phyloP scores from a whole-genome alignment of 2,329 filamentous ascomycete species.

The Phialophora expanda region DNA sequence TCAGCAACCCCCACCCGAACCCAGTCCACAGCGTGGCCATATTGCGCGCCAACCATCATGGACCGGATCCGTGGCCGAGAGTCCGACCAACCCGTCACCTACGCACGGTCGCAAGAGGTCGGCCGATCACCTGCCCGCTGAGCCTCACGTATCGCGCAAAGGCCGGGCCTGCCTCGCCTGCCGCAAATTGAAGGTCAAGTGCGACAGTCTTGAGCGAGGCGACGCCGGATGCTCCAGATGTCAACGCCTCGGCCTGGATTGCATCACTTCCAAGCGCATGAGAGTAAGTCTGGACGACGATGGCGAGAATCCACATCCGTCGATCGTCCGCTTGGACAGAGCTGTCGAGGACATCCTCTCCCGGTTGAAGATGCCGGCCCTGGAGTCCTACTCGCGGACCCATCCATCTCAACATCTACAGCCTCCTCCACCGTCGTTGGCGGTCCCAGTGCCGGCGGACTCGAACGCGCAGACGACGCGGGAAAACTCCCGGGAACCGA shows the following conservation, averaged over 20 bases:
- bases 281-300: slow-evolving; percentile 38
- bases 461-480: slow-evolving; percentile 37
- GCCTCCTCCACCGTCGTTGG: slow-evolving; percentile 3
- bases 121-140: slow-evolving; percentile 32
- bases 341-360: slow-evolving; percentile 38
- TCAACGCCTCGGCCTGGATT: slow-evolving; percentile 38
- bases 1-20: slow-evolving; percentile 17
- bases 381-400: slow-evolving; percentile 33
- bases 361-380: slow-evolving; percentile 36
- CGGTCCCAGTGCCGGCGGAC: slow-evolving; percentile 9
- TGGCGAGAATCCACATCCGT: slow-evolving; percentile 35
- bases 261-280: slow-evolving; percentile 38
- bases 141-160: slow-evolving; percentile 37
- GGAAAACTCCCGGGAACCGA: slow-evolving; percentile 38
- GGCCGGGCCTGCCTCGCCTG: slow-evolving; percentile 39
- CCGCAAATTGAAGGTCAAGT: slow-evolving; percentile 40
- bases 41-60: slow-evolving; percentile 29
- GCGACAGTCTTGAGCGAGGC: slow-evolving; percentile 38
- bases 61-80: slow-evolving; percentile 25
- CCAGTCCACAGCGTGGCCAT: slow-evolving; percentile 24
- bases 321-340: slow-evolving; percentile 36
- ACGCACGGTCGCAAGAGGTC: slow-evolving; percentile 33
- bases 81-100: slow-evolving; percentile 13
- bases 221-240: slow-evolving; percentile 39
- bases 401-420: slow-evolving; percentile 20